These are phyloP conservation scores for Elsinoe arachidis DNA, from an alignment of 2,329 filamentous ascomycete genomes.

Conservation along the genomic window DNA sequence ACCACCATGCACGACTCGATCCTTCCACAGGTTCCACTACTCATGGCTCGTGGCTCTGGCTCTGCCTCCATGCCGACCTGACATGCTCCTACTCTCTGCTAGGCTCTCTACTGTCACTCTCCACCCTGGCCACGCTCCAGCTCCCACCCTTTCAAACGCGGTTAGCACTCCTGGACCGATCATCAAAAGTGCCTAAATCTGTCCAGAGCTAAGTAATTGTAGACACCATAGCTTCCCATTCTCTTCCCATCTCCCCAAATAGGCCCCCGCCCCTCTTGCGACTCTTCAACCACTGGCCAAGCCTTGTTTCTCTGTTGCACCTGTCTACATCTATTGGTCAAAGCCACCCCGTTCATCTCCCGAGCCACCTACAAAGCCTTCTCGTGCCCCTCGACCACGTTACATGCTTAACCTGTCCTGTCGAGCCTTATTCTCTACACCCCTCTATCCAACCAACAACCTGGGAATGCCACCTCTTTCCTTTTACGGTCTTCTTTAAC, in stretches of 20 bases:
- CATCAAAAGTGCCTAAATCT: conserved; percentile 7
- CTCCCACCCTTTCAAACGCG: neutral
- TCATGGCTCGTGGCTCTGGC: neutral
- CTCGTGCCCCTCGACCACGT: conserved; percentile 2
- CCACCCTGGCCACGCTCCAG: conserved; percentile 2
- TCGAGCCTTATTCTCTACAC: neutral
- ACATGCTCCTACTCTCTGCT: neutral
- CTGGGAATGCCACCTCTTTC: conserved; percentile 11
- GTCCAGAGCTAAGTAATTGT: neutral
- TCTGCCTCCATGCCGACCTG: neutral
- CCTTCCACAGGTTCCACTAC: neutral
- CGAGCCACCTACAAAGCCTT: conserved; percentile 7
- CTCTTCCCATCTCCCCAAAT: conserved; percentile 6
- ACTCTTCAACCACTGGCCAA: neutral
- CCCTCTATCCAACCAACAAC: neutral
- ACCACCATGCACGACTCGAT: conserved; percentile 6
- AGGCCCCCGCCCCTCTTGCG: conserved; percentile 1
- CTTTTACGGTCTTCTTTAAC: neutral
- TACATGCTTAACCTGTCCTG: neutral
- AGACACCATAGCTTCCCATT: neutral
- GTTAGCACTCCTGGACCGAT: conserved; percentile 1
- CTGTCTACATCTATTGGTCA: neutral
- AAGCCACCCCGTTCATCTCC: neutral
- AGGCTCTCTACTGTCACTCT: neutral
- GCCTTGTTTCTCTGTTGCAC: conserved; percentile 8